Evolutionary conservation across 768 basidiomycete genomes (phyloP), one percentile per base, ranked within the genome.

Genomic region (Collybia mongolica): DNA sequence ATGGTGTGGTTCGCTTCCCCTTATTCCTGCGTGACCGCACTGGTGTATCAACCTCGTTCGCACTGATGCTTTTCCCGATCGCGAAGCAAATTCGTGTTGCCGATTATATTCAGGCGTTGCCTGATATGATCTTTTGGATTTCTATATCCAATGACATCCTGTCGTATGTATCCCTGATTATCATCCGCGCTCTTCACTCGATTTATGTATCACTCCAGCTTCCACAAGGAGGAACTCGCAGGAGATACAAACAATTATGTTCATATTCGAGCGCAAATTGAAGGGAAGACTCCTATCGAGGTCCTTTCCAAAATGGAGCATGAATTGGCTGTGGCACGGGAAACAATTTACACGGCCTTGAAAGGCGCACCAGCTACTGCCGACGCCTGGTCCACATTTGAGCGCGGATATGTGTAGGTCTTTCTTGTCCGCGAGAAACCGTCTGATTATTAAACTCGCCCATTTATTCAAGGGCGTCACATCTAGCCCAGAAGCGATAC

Each of bases 191-290:
- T 5, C 12, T 49, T 28, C 8, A 12, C 18, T 12, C 2, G 5
- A 12, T 43, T 14, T 14, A 6, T 17, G 35, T 6, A 11, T 24
- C 19, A 23, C 2, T 17, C 18, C 32, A 59, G 58, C 2, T 59
- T 57, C 36, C 53, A 55, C 26, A 61, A 61, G 29, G 58, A 61
- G 36, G 58, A 61, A 19, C 50, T 61, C 2, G 56, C 46, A 1
- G 60, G 58, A 6, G 58, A 59, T 28, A 52, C 28, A 2, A 44
- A 20, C 5, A 57, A 52, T 41, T 57, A 61, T 19, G 50, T 57
- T 2, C 46, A 51, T 18, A 44, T 49, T 14, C 52, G 55, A 1
- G 51, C 58, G 12, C 45, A 52, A 2, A 45, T 45, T 2, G 52
- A 56, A 18, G 26, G 24, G 4, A 56, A 37, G 20, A 29, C 42